Percentiles rank a stretch among this genome's conserved stretches.
phyloP scores from a whole-genome alignment of 2,329 filamentous ascomycete genomes.

The Fusarium sp. region DNA sequence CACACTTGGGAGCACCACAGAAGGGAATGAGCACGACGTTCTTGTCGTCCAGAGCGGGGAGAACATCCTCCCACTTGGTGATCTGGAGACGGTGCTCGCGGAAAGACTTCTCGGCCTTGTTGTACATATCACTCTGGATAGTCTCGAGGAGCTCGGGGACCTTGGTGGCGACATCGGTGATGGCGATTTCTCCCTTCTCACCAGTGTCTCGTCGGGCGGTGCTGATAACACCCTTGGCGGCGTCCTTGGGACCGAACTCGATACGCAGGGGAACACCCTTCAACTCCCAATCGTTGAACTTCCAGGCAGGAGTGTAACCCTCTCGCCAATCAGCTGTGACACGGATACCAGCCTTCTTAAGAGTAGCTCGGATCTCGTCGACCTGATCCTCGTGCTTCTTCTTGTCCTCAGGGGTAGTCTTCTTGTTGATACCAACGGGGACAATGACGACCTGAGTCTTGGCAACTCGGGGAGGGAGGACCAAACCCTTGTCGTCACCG shows the following conservation, averaged over 20 bases:
- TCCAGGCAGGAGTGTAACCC: constrained; percentile 93
- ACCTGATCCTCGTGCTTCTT: constrained; percentile 81
- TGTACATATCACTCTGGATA: constrained; percentile 86
- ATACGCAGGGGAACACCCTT: constrained; percentile 94
- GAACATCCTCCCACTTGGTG: constrained; percentile 90
- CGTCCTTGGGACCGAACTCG: constrained; percentile 96
- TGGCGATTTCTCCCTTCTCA: constrained; percentile 83
- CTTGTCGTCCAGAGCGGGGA: constrained; percentile 89
- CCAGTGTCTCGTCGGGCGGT: constrained; percentile 88
- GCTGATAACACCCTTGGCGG: constrained; percentile 84
- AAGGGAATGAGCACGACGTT: constrained; percentile 93
- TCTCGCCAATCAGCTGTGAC: constrained; percentile 87
- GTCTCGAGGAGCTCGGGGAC: constrained; percentile 86
- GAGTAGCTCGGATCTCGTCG: constrained; percentile 73
- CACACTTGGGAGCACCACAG: constrained; percentile 84
- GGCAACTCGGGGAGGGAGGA: constrained; percentile 90
- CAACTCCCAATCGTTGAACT: constrained; percentile 99
- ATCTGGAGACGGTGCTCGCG: constrained; percentile 83
- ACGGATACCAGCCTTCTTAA: constrained; percentile 81
- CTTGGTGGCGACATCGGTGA: constrained; percentile 77
- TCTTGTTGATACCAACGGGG: constrained; percentile 92
- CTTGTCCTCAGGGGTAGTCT: constrained; percentile 83
- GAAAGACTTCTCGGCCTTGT: constrained; percentile 82
- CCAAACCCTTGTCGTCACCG: constrained; percentile 93
- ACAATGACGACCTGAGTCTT: constrained; percentile 89